Conservation (phyloP, 768 basidiomycete species). For the Mycena floridula region DNA sequence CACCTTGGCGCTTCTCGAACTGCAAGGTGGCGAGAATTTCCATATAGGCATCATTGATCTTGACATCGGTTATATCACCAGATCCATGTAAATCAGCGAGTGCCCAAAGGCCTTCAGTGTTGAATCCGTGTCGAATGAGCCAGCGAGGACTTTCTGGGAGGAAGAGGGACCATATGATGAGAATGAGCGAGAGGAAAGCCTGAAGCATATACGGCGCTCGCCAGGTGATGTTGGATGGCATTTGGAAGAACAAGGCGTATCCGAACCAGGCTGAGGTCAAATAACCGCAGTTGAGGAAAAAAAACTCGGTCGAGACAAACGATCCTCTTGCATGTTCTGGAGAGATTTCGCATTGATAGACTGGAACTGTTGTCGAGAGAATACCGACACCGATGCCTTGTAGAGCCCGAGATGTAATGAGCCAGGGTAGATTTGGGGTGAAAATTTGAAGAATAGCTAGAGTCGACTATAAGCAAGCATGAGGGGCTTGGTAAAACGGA, state of each 20-base stretch:
- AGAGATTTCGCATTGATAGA: neutral
- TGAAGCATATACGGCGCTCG: neutral
- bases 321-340: neutral
- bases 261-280: slow-evolving; percentile 44
- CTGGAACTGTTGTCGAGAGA: neutral
- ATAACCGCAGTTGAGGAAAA: slow-evolving; percentile 46
- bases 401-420: neutral
- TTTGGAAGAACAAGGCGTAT: slow-evolving; percentile 40
- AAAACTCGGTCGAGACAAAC: slow-evolving; percentile 41
- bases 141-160: slow-evolving; percentile 50
- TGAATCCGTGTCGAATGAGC: slow-evolving; percentile 48
- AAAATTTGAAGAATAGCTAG: neutral
- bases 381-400: neutral
- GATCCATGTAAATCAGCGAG: slow-evolving; percentile 53
- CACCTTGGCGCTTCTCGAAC: slow-evolving; percentile 10
- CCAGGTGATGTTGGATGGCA: slow-evolving; percentile 42
- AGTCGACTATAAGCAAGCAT: slow-evolving; percentile 19
- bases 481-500: neutral
- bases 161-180: slow-evolving; percentile 40
- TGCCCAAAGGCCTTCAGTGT: slow-evolving; percentile 39
- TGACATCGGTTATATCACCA: slow-evolving; percentile 37
- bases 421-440: neutral
- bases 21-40: slow-evolving; percentile 35
- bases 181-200: slow-evolving; percentile 24
- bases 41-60: slow-evolving; percentile 38